Evolutionary conservation across 164 flowering plant species (phyloP).

Genomic region (Liquidambar formosana): DNA sequence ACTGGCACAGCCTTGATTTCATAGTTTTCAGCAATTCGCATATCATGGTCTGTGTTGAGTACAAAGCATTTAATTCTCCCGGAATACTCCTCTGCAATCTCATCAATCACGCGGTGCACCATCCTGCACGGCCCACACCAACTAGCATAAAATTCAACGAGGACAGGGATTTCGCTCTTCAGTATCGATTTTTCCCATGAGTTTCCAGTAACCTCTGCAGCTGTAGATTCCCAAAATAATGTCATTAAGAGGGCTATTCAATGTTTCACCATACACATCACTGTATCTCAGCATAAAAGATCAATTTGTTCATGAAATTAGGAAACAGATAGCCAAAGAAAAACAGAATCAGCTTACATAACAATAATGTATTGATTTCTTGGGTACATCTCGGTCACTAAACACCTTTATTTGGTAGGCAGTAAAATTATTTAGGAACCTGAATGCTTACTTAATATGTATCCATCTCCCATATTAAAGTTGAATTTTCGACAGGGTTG

Average conservation of each 20-base stretch:
- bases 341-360: no score
- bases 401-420: no score
- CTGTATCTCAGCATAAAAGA: background rate
- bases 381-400: no score
- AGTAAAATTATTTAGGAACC: no score
- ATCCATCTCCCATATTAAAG: no score
- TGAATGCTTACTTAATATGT: no score
- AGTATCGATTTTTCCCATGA: conserved; percentile 69
- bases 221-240: conserved; percentile 41
- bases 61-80: conserved; percentile 67
- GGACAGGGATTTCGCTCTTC: conserved; percentile 64
- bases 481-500: no score
- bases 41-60: conserved; percentile 65
- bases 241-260: background rate
- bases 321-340: background rate
- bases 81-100: conserved; percentile 68
- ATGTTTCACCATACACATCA: background rate
- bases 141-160: conserved; percentile 82
- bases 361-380: no score
- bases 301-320: background rate
- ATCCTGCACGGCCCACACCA: conserved; percentile 98
- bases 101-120: conserved; percentile 88
- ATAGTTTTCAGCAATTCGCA: conserved; percentile 54
- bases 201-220: conserved; percentile 53
- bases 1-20: conserved; percentile 82